A percentile compares a stretch with the other conserved stretches of the same genome.
These are phyloP conservation scores for Talaromyces proteolyticus DNA, from an alignment of 495 filamentous ascomycete species.

Conservation along the genomic window DNA sequence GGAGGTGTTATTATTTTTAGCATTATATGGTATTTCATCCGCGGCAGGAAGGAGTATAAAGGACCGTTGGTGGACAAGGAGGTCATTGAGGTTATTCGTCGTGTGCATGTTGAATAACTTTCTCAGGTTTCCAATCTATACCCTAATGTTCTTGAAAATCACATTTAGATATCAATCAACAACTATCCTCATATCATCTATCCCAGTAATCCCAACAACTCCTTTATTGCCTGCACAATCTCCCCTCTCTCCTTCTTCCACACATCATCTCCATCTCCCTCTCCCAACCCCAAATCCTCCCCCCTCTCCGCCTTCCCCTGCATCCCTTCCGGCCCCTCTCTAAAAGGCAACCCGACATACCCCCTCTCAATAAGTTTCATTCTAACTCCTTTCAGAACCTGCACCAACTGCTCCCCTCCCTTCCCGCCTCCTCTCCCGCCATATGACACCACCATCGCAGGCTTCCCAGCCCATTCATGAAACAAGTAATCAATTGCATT, in stretches of 20 bases:
- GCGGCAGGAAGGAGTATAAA: conserved; percentile 19
- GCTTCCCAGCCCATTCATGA: conserved; percentile 45
- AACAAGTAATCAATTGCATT: conserved; percentile 47
- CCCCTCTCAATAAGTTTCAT: neutral
- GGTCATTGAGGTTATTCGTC: conserved; percentile 5
- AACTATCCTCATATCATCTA: neutral
- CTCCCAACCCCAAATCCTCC: neutral
- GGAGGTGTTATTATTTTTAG: conserved; percentile 27
- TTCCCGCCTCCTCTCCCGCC: neutral
- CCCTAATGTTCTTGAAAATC: no score
- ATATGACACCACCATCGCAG: conserved; percentile 30
- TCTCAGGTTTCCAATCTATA: no score
- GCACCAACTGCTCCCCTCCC: neutral
- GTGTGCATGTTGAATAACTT: neutral
- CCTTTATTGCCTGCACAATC: neutral
- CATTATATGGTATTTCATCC: conserved; percentile 23
- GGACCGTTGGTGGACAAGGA: conserved; percentile 19
- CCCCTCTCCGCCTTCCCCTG: neutral
- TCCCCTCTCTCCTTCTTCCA: neutral
- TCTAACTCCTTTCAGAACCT: neutral
- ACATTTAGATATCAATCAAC: neutral
- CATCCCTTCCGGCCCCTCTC: neutral
- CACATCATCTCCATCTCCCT: neutral
- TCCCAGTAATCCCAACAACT: neutral
- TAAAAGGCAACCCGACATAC: neutral